These are phyloP conservation scores for Neurospora tetrasperma DNA, from an alignment of 495 filamentous ascomycete genomes.

Conservation along the genomic window DNA sequence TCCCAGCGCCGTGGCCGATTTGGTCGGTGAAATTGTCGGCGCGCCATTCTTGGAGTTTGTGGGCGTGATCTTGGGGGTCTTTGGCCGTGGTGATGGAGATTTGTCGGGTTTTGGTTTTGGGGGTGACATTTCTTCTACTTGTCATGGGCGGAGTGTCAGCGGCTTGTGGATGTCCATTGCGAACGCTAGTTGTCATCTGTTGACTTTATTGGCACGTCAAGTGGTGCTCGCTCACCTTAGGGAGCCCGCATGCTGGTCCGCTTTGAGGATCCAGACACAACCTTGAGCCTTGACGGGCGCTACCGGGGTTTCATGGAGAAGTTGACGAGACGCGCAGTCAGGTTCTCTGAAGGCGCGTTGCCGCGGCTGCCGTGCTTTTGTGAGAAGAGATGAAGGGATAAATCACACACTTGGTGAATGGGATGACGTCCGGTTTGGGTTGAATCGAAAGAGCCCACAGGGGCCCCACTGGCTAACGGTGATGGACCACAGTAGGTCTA, in stretches of 20 bases:
- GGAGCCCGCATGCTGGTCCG: neutral
- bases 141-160: constrained; percentile 9
- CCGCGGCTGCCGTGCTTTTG: neutral
- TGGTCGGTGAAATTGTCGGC: constrained; percentile 18
- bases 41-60: constrained; percentile 15
- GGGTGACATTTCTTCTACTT: constrained; percentile 20
- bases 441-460: neutral
- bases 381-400: neutral
- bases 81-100: constrained; percentile 6
- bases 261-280: neutral
- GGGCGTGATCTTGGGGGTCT: constrained; percentile 11
- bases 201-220: neutral
- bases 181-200: neutral
- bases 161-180: neutral
- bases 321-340: neutral
- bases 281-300: neutral
- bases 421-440: neutral
- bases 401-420: neutral
- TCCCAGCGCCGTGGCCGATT: constrained; percentile 13
- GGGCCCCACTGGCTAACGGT: neutral
- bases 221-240: neutral
- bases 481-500: neutral
- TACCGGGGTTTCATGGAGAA: neutral
- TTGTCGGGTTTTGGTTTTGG: constrained; percentile 19
- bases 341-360: neutral